Percentiles rank a stretch among this genome's conserved stretches.
Evolutionary conservation across 2,329 filamentous ascomycete genomes (phyloP).

Genomic region (Taxawa tesnikishii): DNA sequence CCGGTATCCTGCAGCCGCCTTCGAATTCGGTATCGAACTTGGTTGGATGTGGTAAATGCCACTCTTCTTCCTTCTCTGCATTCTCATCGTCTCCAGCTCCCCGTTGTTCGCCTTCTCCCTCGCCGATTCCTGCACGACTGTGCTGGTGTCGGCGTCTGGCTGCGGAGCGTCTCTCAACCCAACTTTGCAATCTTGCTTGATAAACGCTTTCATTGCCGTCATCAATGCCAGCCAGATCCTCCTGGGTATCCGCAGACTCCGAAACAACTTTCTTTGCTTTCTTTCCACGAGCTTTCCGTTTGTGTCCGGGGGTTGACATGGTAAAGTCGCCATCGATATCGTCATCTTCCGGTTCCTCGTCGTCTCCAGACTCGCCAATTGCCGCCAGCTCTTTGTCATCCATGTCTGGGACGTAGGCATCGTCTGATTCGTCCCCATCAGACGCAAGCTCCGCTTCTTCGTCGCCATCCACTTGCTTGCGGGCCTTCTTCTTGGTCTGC

Average conservation of each 20-base stretch:
- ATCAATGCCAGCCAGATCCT: conserved; percentile 57
- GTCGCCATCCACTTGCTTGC: conserved; percentile 9
- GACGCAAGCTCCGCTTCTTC: conserved; percentile 9
- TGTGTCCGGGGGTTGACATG: conserved; percentile 24
- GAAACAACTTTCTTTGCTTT: conserved; percentile 14
- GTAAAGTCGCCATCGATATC: conserved; percentile 22
- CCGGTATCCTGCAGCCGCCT: conserved; percentile 68
- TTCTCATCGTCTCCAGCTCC: conserved; percentile 15
- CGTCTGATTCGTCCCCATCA: conserved; percentile 25
- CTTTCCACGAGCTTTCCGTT: conserved; percentile 23
- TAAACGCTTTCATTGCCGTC: conserved; percentile 83
- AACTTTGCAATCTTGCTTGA: conserved; percentile 59
- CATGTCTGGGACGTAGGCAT: conserved; percentile 26
- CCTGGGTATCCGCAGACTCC: conserved; percentile 19
- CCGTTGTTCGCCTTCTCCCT: conserved; percentile 11
- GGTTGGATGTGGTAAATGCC: conserved; percentile 77
- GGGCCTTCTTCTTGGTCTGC: conserved; percentile 12
- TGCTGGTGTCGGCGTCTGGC: conserved; percentile 35
- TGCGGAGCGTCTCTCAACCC: conserved; percentile 53
- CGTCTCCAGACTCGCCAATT: conserved; percentile 25
- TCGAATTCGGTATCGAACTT: conserved; percentile 64
- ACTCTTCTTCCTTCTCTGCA: conserved; percentile 46
- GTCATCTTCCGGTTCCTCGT: conserved; percentile 19
- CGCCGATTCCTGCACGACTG: conserved; percentile 7
- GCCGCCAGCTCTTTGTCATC: conserved; percentile 26